Conservation (phyloP, 2,329 filamentous ascomycete species). For the Basipetospora chlamydospora region DNA sequence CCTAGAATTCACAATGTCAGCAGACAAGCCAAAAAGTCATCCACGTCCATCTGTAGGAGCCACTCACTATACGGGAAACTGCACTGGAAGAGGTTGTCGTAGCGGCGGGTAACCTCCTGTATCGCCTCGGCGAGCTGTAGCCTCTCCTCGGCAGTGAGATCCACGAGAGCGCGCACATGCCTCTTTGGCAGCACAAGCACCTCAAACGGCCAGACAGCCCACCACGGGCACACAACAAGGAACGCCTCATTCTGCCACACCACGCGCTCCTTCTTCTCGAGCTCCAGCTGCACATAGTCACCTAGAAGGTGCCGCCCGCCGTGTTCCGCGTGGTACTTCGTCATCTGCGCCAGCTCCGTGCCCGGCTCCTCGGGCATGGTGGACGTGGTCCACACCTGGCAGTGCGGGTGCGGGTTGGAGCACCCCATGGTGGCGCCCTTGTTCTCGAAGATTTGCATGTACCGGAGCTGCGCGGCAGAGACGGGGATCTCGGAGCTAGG, state of each 20-base stretch:
- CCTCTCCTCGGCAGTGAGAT: conserved; percentile 60
- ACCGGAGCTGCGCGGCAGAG: conserved; percentile 30
- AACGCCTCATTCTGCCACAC: conserved; percentile 81
- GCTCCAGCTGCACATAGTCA: conserved; percentile 77
- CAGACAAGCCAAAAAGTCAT: no score
- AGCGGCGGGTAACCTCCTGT: conserved; percentile 75
- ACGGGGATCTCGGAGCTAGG: not conserved
- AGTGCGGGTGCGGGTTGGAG: conserved; percentile 95
- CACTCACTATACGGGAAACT: conserved; percentile 80
- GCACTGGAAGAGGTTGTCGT: conserved; percentile 95
- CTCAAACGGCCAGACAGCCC: conserved; percentile 96
- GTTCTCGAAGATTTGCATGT: conserved; percentile 99
- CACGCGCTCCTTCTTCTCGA: conserved; percentile 67
- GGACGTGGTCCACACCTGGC: conserved; percentile 91
- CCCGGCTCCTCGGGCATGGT: conserved; percentile 78
- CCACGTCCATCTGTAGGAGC: no score
- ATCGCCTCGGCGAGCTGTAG: conserved; percentile 67
- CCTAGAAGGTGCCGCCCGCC: conserved; percentile 61
- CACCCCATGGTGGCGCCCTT: conserved; percentile 97
- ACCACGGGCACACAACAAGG: conserved; percentile 87
- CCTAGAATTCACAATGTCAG: conserved; percentile 27
- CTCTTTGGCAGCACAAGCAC: conserved; percentile 75
- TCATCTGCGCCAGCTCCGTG: conserved; percentile 63
- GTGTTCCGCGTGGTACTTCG: conserved; percentile 62
- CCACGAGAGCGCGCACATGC: conserved; percentile 73